A percentile compares a stretch with the other conserved stretches of the same genome.
phyloP scores from a whole-genome alignment of 2,329 filamentous ascomycete genomes.

The Apiospora malaysiana region DNA sequence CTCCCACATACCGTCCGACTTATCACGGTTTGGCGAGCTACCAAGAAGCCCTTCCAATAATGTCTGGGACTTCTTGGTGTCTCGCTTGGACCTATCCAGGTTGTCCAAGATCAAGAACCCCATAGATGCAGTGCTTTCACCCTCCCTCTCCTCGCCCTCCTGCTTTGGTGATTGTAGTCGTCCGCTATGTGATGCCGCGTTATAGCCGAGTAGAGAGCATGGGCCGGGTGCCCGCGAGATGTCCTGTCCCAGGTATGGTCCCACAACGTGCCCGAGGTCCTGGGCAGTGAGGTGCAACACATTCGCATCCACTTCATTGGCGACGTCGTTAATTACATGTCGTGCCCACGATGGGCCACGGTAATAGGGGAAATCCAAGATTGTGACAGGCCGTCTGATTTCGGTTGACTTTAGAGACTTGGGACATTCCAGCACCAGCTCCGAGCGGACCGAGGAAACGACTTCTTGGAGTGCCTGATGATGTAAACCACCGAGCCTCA shows the following conservation, averaged over 20 bases:
- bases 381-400: slow-evolving; percentile 36
- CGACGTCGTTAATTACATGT: slow-evolving; percentile 59
- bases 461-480: slow-evolving; percentile 33
- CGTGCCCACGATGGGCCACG: slow-evolving; percentile 32
- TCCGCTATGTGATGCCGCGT: slow-evolving; percentile 60
- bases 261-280: slow-evolving; percentile 72
- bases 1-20: slow-evolving; percentile 60
- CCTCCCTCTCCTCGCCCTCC: slow-evolving; percentile 29
- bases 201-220: slow-evolving; percentile 62
- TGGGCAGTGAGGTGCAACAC: slow-evolving; percentile 72
- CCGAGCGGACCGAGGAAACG: slow-evolving; percentile 32
- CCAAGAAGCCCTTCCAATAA: slow-evolving; percentile 53
- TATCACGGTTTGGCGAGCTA: slow-evolving; percentile 42
- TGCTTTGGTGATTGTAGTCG: slow-evolving; percentile 36
- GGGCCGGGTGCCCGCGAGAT: slow-evolving; percentile 50
- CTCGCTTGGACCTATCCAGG: slow-evolving; percentile 31
- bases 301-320: slow-evolving; percentile 67
- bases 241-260: slow-evolving; percentile 71
- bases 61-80: slow-evolving; percentile 33
- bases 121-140: slow-evolving; percentile 22
- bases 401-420: slow-evolving; percentile 32
- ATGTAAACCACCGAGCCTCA: slow-evolving; percentile 29
- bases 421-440: slow-evolving; percentile 33
- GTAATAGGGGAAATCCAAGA: slow-evolving; percentile 36
- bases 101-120: slow-evolving; percentile 27